phyloP scores from a whole-genome alignment of 371 early-diverging fungal species.

The Saksenaea vasiformis region DNA sequence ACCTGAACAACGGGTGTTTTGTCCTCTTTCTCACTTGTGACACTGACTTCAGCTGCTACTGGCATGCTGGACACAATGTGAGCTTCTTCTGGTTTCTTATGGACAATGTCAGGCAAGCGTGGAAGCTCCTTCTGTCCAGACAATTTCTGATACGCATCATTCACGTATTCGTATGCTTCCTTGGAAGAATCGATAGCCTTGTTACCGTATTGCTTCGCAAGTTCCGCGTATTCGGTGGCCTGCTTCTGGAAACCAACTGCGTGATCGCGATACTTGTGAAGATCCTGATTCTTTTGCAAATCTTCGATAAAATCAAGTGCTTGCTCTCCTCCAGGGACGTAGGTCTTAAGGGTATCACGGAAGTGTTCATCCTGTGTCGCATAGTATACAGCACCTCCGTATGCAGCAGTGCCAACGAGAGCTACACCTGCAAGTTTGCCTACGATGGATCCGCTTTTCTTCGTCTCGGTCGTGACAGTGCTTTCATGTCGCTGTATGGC shows the following conservation, averaged over 20 bases:
- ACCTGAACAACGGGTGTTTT: conserved; percentile 9
- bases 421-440: conserved; percentile 16
- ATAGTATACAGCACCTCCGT: conserved; percentile 31
- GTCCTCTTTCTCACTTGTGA: conserved; percentile 10
- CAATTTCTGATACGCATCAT: conserved; percentile 25
- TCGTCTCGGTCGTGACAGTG: neutral
- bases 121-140: conserved; percentile 18
- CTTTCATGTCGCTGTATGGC: conserved; percentile 8
- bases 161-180: conserved; percentile 25
- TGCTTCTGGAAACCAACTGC: conserved; percentile 16
- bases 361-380: conserved; percentile 24
- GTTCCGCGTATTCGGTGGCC: conserved; percentile 17
- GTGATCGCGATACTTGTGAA: conserved; percentile 18
- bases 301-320: conserved; percentile 27
- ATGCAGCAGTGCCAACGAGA: conserved; percentile 18
- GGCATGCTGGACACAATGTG: neutral
- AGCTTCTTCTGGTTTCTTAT: conserved; percentile 7
- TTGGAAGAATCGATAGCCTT: conserved; percentile 23
- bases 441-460: conserved; percentile 7
- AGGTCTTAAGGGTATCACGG: conserved; percentile 24
- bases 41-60: conserved; percentile 3
- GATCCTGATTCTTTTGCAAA: conserved; percentile 20
- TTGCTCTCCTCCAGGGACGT: conserved; percentile 28
- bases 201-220: conserved; percentile 19
- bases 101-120: neutral